Base-by-base conservation (phyloP, 2,329 filamentous ascomycete species). In the Aspergillus oerlinghausenensis region DNA sequence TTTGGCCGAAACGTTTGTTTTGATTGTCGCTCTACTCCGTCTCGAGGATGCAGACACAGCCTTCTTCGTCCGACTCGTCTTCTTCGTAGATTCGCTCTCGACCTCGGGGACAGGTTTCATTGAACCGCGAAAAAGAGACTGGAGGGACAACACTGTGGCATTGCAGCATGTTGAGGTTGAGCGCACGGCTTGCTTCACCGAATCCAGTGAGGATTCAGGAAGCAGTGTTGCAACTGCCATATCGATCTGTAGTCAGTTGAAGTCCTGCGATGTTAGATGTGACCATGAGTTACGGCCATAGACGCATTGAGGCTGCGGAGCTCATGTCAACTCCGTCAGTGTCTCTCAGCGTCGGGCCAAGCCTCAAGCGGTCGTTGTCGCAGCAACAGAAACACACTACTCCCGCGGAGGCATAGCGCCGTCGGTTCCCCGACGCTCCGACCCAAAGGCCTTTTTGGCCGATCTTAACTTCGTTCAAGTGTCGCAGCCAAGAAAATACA, bases 121-220 rank as follows among this genome's bases (percentile, higher is more conserved):
- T 26, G 66, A 25, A 28, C 63, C 62, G 58, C 71, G 68, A 55
- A 77, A 70, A 49, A 77, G 70, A 51, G 67, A 68, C 63, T 75
- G 72, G 60, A 77, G 69, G 51, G 73, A 69, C 55, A 68, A 63
- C 52, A 77, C 69, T 14, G 74, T 77, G 49, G 69, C 67, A 57
- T 68, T 65, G 47, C 82, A 83, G 71, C 83, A 86, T 63, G 78
- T 84, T 49, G 79, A 72, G 11, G 77, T 77, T 54, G 79, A 82
- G 59, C 79, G 74, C 60, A 85, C 73, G 45, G 82, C 82, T 58
- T 75, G 73, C 66, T 84, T 85, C 66, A 84, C 79, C 58, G 80
- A 77, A 53, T 75, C 72, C 45, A 68, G 61, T 19, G 70, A 57
- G 56, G 70, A 67, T 58, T 67, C 68, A 58, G 65, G 53, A 40